These are phyloP conservation scores for Letharia lupina DNA, from an alignment of 495 filamentous ascomycete genomes.

Conservation along the genomic window DNA sequence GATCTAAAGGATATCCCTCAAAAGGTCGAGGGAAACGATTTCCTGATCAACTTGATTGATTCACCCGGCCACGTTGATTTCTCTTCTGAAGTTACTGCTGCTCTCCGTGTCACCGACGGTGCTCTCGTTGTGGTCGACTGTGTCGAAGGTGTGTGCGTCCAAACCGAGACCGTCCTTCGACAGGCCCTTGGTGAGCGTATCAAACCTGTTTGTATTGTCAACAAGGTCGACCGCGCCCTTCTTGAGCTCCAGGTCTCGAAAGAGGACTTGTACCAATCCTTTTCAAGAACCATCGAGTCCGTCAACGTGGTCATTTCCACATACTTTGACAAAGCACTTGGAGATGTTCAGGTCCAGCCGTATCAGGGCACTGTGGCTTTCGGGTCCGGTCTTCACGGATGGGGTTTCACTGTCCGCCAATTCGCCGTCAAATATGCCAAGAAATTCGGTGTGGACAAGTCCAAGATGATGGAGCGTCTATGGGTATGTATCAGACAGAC, in stretches of 20 bases:
- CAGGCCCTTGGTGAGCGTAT: constrained; percentile 99
- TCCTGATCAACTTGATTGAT: constrained; percentile 99
- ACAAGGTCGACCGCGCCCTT: constrained; percentile 99
- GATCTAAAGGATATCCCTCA: constrained; percentile 93
- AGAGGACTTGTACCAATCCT: constrained; percentile 99
- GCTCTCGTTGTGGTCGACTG: constrained; percentile 99
- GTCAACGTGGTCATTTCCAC: constrained; percentile 99
- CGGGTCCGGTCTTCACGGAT: constrained; percentile 99
- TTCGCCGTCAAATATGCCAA: constrained; percentile 95
- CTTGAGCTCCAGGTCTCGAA: constrained; percentile 96
- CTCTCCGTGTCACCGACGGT: constrained; percentile 99
- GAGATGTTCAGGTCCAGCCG: constrained; percentile 97
- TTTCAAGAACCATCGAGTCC: constrained; percentile 97
- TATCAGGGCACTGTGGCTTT: constrained; percentile 95
- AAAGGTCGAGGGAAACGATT: constrained; percentile 81
- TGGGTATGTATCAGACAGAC: constrained; percentile 55
- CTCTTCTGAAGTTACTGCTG: constrained; percentile 98
- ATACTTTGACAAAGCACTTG: constrained; percentile 93
- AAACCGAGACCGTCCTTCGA: constrained; percentile 98
- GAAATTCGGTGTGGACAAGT: constrained; percentile 99
- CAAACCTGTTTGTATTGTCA: constrained; percentile 98
- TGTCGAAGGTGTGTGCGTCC: constrained; percentile 98
- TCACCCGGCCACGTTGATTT: constrained; percentile 99
- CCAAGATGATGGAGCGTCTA: constrained; percentile 99
- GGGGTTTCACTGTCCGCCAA: constrained; percentile 98